Evolutionary conservation across 2,329 filamentous ascomycete species (phyloP).

Genomic region (Aspergillus latus): DNA sequence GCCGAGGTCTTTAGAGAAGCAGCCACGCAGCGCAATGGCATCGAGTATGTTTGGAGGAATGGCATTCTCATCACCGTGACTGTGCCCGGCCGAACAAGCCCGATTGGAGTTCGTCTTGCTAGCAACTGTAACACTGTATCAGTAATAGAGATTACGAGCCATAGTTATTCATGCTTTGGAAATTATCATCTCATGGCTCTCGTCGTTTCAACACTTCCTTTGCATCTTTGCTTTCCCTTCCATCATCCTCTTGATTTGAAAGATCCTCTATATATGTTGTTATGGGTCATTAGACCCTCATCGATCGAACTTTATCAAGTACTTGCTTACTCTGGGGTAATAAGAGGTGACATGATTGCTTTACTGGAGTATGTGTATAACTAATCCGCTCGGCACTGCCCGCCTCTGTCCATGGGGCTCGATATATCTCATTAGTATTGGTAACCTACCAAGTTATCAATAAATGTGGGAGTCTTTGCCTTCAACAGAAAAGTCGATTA

Average conservation of each 20-base stretch:
- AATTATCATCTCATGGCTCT: no score
- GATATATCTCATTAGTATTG: neutral
- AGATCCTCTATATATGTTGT: neutral
- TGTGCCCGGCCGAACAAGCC: no score
- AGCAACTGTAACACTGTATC: no score
- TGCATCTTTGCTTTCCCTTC: neutral
- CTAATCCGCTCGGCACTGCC: neutral
- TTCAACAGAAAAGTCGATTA: no score
- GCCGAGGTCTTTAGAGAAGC: neutral
- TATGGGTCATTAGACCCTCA: neutral
- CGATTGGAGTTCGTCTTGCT: no score
- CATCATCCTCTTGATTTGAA: neutral
- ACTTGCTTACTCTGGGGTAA: neutral
- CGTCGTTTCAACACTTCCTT: neutral
- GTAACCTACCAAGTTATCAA: neutral
- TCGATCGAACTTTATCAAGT: neutral
- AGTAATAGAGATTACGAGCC: no score
- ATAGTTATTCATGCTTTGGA: no score
- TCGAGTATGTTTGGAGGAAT: no score
- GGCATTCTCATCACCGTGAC: no score
- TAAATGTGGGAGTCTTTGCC: no score
- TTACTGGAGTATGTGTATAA: neutral
- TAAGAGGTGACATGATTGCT: neutral
- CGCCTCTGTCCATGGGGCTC: neutral
- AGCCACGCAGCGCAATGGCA: no score